Percentiles rank a stretch among this genome's conserved stretches.
Conservation (phyloP, 179 eudicot species). For the Silene coronaria region DNA sequence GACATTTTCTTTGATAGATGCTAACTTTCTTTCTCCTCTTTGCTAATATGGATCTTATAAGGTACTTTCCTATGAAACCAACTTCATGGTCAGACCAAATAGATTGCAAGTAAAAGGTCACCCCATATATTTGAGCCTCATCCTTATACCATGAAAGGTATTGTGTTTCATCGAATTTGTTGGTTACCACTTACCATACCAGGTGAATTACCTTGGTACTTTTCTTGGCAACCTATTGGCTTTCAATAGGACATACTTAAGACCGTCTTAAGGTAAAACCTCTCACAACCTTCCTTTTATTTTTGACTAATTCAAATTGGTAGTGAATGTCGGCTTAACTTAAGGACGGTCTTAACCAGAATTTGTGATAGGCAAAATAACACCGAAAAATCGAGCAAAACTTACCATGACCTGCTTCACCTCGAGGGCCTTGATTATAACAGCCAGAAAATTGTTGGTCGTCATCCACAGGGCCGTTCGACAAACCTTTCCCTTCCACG, state of each 20-base stretch:
- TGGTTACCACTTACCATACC: too few species aligned
- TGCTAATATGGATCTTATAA: too few species aligned
- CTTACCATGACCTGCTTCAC: conserved; percentile 59
- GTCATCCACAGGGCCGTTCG: conserved; percentile 55
- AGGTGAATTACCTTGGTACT: too few species aligned
- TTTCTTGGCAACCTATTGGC: too few species aligned
- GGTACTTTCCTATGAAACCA: background rate
- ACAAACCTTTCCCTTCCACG: conserved; percentile 82
- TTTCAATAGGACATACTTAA: too few species aligned
- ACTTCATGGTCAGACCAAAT: background rate
- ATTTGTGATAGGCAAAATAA: background rate
- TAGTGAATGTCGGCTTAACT: background rate
- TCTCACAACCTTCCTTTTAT: too few species aligned
- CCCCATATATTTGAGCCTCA: background rate
- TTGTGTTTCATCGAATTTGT: too few species aligned
- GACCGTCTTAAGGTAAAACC: too few species aligned
- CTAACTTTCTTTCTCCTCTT: too few species aligned
- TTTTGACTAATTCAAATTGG: background rate
- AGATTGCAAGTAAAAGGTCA: background rate
- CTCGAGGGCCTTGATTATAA: conserved; percentile 46
- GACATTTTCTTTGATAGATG: too few species aligned
- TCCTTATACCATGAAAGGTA: background rate
- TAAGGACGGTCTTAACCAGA: too few species aligned
- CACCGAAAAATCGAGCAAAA: background rate
- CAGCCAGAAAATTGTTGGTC: conserved; percentile 47